phyloP scores from a whole-genome alignment of 352 stramenopile species.

The Pythium periplocum region DNA sequence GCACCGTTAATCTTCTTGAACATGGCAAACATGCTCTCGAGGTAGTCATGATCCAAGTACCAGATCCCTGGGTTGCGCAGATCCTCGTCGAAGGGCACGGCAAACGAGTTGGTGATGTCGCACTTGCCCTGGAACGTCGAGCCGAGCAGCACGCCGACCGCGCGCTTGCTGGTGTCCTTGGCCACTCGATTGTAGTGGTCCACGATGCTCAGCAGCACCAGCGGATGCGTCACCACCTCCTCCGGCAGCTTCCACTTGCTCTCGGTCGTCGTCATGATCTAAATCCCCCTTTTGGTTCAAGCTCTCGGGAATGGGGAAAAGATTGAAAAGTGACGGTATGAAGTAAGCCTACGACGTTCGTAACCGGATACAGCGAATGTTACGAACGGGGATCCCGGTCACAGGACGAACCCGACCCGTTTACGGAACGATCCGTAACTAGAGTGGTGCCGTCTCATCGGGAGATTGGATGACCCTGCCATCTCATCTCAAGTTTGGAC shows the following conservation, averaged over 20 bases:
- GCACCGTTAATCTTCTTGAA: slow-evolving; percentile 93
- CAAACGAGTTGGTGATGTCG: slow-evolving; percentile 93
- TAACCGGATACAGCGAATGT: no score
- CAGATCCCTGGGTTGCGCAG: slow-evolving; percentile 96
- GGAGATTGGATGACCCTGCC: no score
- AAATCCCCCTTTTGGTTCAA: slow-evolving; percentile 13
- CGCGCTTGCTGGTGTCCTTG: slow-evolving; percentile 97
- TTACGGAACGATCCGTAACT: no score
- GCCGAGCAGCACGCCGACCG: slow-evolving; percentile 98
- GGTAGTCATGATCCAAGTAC: slow-evolving; percentile 99
- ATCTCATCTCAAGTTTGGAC: no score
- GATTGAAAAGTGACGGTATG: slow-evolving; percentile 21
- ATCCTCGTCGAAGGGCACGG: slow-evolving; percentile 99
- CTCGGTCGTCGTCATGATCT: slow-evolving; percentile 9
- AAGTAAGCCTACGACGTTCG: slow-evolving; percentile 1
- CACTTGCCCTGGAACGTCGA: slow-evolving; percentile 92
- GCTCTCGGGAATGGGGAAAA: slow-evolving; percentile 9
- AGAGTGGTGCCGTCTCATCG: no score
- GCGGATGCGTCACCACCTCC: slow-evolving; percentile 96
- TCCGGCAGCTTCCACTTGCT: slow-evolving; percentile 61
- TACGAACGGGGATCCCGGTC: no score
- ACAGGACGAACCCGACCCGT: no score
- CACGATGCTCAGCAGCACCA: slow-evolving; percentile 98
- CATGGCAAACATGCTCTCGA: slow-evolving; percentile 97
- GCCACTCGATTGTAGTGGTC: slow-evolving; percentile 99